These are phyloP conservation scores for Akanthomyces uredinophilus DNA, from an alignment of 2,329 filamentous ascomycete species.

Conservation along the genomic window DNA sequence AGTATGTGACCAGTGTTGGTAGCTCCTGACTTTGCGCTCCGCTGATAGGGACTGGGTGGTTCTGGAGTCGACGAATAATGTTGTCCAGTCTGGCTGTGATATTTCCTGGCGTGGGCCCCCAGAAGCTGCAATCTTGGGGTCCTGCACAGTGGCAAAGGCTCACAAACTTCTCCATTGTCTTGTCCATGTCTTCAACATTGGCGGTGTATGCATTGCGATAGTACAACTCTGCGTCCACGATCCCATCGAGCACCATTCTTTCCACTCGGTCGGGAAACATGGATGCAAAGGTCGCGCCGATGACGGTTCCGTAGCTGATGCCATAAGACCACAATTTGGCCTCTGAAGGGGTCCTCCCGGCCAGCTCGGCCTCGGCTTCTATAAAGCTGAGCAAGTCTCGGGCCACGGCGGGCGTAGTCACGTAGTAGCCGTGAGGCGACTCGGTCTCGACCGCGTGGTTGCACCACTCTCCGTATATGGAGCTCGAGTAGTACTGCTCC, in stretches of 20 bases:
- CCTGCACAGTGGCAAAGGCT: neutral
- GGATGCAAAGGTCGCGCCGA: conserved; percentile 22
- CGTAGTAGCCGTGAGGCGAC: conserved; percentile 26
- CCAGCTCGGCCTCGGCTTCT: conserved; percentile 25
- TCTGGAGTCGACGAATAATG: neutral
- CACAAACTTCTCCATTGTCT: conserved; percentile 12
- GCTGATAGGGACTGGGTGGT: neutral
- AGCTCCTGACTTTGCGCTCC: neutral
- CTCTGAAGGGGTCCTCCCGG: conserved; percentile 20
- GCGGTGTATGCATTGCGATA: conserved; percentile 22
- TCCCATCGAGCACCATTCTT: conserved; percentile 32
- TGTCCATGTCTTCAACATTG: conserved; percentile 22
- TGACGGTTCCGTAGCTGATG: conserved; percentile 22
- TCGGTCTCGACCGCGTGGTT: conserved; percentile 24
- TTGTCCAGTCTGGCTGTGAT: neutral
- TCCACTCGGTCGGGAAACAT: conserved; percentile 27
- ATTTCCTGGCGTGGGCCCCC: neutral
- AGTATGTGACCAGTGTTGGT: neutral
- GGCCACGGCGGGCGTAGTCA: conserved; percentile 27
- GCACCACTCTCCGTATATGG: conserved; percentile 30
- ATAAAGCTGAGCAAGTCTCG: conserved; percentile 27
- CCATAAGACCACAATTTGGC: conserved; percentile 23
- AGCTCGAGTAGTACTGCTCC: conserved; percentile 27
- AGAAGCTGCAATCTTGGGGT: neutral
- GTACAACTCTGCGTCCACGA: conserved; percentile 28